A percentile compares a stretch with the other conserved stretches of the same genome.
These are phyloP conservation scores for Pseudonitzschia delicatissima DNA, from an alignment of 108 stramenopile species.

Conservation along the genomic window DNA sequence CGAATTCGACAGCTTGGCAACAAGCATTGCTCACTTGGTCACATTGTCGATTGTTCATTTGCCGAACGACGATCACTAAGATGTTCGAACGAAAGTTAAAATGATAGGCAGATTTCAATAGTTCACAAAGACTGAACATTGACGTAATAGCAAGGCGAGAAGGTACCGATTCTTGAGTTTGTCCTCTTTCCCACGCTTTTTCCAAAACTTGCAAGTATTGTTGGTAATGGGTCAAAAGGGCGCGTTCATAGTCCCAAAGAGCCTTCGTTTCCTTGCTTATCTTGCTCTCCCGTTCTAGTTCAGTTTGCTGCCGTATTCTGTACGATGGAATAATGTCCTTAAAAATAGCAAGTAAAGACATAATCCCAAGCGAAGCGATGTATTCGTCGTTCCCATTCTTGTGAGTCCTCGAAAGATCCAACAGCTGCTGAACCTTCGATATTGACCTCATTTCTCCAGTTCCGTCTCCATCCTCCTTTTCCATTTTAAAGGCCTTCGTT, in stretches of 20 bases:
- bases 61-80: conserved; percentile 58
- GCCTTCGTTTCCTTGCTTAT: conserved; percentile 87
- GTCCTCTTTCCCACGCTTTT: conserved; percentile 57
- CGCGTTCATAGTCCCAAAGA: conserved; percentile 75
- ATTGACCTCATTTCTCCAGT: conserved; percentile 22
- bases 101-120: conserved; percentile 67
- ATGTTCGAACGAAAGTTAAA: conserved; percentile 90
- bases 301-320: conserved; percentile 87
- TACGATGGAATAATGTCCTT: conserved; percentile 90
- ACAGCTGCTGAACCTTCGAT: conserved; percentile 54
- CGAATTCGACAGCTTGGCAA: conserved; percentile 52
- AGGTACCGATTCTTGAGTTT: conserved; percentile 33
- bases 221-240: conserved; percentile 76
- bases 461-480: conserved; percentile 12
- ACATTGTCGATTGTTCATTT: conserved; percentile 52
- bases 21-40: conserved; percentile 66
- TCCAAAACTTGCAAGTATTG: conserved; percentile 75
- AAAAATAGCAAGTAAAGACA: conserved; percentile 88
- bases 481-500: conserved; percentile 45
- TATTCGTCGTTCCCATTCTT: conserved; percentile 68
- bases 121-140: conserved; percentile 65
- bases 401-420: conserved; percentile 46
- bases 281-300: conserved; percentile 67
- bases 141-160: conserved; percentile 65
- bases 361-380: conserved; percentile 67